These are phyloP conservation scores for Mikania micrantha DNA, from an alignment of 129 eudicot genomes.

Conservation along the genomic window DNA sequence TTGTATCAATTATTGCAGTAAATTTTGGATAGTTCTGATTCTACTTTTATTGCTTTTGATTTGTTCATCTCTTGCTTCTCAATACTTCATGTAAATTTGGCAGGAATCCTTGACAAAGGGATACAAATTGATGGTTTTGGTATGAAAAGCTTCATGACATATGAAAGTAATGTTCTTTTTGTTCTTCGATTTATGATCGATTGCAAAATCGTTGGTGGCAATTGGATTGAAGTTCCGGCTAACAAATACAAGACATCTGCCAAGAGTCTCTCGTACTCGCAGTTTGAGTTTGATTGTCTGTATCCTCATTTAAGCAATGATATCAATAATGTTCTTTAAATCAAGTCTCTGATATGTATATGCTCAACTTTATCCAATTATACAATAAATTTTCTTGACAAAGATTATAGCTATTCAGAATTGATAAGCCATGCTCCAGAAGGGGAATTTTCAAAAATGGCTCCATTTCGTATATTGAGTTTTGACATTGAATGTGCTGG, in stretches of 20 bases:
- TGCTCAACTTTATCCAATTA: neutral
- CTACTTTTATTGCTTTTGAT: neutral
- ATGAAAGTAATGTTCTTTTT: slow-evolving; percentile 87
- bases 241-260: slow-evolving; percentile 67
- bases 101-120: slow-evolving; percentile 95
- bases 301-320: slow-evolving; percentile 49
- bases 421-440: slow-evolving; percentile 88
- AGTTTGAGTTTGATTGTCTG: slow-evolving; percentile 91
- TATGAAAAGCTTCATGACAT: slow-evolving; percentile 87
- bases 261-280: slow-evolving; percentile 68
- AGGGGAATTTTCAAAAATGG: slow-evolving; percentile 95
- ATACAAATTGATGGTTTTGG: slow-evolving; percentile 94
- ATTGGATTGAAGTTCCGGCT: slow-evolving; percentile 87
- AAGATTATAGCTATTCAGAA: slow-evolving; percentile 54
- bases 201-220: slow-evolving; percentile 93
- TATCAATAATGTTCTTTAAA: neutral
- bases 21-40: neutral
- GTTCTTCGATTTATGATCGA: slow-evolving; percentile 98
- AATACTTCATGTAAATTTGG: slow-evolving; percentile 6
- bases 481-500: slow-evolving; percentile 99
- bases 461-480: slow-evolving; percentile 93
- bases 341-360: slow-evolving; percentile 1
- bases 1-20: neutral
- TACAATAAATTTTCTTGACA: slow-evolving; percentile 37
- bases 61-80: slow-evolving; percentile 1